Evolutionary conservation across 805 yeast species (phyloP), one percentile per base, ranked within the genome.

Genomic region (Wickerhamiella australiensis): DNA sequence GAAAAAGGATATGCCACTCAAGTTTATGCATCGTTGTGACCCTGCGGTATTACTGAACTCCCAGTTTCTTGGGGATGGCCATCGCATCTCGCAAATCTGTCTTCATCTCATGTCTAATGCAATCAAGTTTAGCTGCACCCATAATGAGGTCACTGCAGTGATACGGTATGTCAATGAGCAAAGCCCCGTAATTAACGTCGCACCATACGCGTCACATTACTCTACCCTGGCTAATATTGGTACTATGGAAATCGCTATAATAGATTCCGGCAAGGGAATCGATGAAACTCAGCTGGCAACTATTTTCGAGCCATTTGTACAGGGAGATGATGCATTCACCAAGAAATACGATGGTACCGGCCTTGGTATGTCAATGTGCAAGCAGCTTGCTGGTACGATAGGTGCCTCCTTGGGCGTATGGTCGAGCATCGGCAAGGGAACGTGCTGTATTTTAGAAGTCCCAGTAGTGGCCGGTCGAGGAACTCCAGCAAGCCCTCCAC

Each of bases 311-410:
- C 96, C 96, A 1, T 90, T 90, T 68, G 85, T 86, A 18, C 98
- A 90, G 66, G 97, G 97, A 46, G 97, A 90, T 60, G 95, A 86
- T 63, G 86, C 96, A 0, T 71, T 88, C 36, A 82, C 94, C 1
- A 74, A 95, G 62, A 84, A 88, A 45, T 82, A 84, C 61, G 95
- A 95, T 51, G 98, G 98, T 54, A 87, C 96, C 0, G 98, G 98
- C 4, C 71, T 90, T 41, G 98, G 98, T 0, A 72, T 90, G 46
- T 74, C 81, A 0, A 88, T 90, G 61, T 88, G 96, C 65, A 74
- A 87, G 53, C 95, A 88, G 65, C 73, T 90, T 54, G 94, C 95
- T 0, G 76, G 75, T 17, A 77, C 86, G 79, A 85, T 90, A 94
- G 77, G 80, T 46, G 95, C 97, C 50, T 80, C 85, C 0, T 74